Conservation (phyloP, 2,329 filamentous ascomycete genomes). For the Hirsutella rhossiliensis region DNA sequence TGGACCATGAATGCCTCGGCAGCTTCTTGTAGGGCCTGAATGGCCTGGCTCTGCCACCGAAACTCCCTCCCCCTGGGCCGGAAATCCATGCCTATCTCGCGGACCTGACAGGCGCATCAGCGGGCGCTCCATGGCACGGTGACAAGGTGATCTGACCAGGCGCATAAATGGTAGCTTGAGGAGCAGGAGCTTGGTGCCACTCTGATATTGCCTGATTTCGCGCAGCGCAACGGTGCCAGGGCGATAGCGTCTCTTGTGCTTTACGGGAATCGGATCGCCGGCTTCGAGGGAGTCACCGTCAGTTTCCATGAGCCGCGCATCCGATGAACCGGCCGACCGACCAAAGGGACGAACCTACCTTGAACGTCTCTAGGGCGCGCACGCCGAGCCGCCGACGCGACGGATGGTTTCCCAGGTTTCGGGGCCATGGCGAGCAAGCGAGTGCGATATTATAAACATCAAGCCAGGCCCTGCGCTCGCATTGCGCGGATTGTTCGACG, state of each 20-base stretch:
- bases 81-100: constrained; percentile 59
- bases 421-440: background rate
- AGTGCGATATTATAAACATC: too few relatives aligned
- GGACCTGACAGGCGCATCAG: constrained; percentile 15
- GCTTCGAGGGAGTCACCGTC: constrained; percentile 31
- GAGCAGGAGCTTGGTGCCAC: constrained; percentile 76
- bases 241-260: constrained; percentile 51
- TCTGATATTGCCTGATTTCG: constrained; percentile 87
- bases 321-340: background rate
- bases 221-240: constrained; percentile 78
- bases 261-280: constrained; percentile 58
- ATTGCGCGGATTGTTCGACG: too few relatives aligned
- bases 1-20: constrained; percentile 94
- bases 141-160: constrained; percentile 38
- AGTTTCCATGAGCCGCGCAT: constrained; percentile 3
- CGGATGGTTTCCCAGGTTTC: background rate
- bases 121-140: background rate
- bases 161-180: constrained; percentile 70
- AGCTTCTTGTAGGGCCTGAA: constrained; percentile 86
- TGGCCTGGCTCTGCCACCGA: constrained; percentile 93
- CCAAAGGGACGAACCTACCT: constrained; percentile 16
- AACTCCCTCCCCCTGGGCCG: constrained; percentile 56
- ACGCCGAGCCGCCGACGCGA: background rate
- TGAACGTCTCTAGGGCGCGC: constrained; percentile 22
- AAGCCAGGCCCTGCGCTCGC: too few relatives aligned